These are phyloP conservation scores for Phoma sp. DNA, from an alignment of 2,329 filamentous ascomycete species.

Conservation along the genomic window DNA sequence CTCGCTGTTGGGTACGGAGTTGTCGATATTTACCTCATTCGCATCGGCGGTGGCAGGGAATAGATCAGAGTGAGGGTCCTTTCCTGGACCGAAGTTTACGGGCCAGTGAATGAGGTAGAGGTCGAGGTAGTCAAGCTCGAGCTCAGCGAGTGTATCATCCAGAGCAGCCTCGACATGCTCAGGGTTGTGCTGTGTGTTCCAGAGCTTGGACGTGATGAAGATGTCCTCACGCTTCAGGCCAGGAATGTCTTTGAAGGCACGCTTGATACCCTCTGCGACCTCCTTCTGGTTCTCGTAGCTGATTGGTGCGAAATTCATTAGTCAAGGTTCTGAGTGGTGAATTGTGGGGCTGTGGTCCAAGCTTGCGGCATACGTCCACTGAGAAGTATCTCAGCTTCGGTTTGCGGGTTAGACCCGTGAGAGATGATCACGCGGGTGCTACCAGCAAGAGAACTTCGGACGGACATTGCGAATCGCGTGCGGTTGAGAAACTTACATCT, in stretches of 20 bases:
- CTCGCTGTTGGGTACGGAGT: conserved; percentile 35
- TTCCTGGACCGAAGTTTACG: conserved; percentile 70
- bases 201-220: conserved; percentile 77
- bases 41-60: conserved; percentile 57
- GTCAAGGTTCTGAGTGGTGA: conserved; percentile 14
- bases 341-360: conserved; percentile 20
- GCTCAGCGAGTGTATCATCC: conserved; percentile 73
- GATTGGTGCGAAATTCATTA: conserved; percentile 35
- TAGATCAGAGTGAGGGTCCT: conserved; percentile 45
- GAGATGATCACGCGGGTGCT: neutral
- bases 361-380: conserved; percentile 23
- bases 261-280: conserved; percentile 39
- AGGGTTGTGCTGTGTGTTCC: conserved; percentile 85
- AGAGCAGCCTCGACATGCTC: conserved; percentile 72
- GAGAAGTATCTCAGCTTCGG: conserved; percentile 24
- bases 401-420: conserved; percentile 2
- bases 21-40: conserved; percentile 53
- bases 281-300: conserved; percentile 43
- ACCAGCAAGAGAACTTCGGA: neutral
- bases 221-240: conserved; percentile 39
- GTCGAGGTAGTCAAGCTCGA: conserved; percentile 88
- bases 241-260: conserved; percentile 35
- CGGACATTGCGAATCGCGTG: neutral
- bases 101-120: conserved; percentile 91
- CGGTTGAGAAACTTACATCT: conserved; percentile 33